Conservation (phyloP, 2,329 filamentous ascomycete species). For the Cadophora sp. region DNA sequence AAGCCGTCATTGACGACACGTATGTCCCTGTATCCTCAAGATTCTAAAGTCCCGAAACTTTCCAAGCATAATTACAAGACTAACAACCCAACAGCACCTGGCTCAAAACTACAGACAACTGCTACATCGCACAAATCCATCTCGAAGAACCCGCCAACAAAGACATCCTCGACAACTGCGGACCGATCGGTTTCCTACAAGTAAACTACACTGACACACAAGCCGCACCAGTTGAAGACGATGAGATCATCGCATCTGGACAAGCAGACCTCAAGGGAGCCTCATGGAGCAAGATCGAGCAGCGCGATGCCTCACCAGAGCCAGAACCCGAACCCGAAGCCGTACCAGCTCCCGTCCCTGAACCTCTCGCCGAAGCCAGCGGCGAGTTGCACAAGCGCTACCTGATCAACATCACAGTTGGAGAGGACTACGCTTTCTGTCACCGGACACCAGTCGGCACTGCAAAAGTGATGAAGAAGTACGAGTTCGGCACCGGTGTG, state of each 20-base stretch:
- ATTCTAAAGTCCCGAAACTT: not conserved
- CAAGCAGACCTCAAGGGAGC: not conserved
- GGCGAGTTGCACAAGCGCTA: slow-evolving; percentile 24
- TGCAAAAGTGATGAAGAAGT: slow-evolving; percentile 19
- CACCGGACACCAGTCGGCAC: slow-evolving; percentile 9
- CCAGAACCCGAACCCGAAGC: slow-evolving; percentile 1
- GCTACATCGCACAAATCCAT: slow-evolving; percentile 33
- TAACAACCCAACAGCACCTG: slow-evolving; percentile 28
- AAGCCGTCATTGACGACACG: slow-evolving; percentile 28
- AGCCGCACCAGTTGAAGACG: not conserved
- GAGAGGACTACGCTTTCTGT: slow-evolving; percentile 34
- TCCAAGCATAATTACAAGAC: not conserved
- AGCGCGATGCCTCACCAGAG: slow-evolving; percentile 7
- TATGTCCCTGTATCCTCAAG: not conserved
- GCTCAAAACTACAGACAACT: slow-evolving; percentile 35
- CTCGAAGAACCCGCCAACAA: slow-evolving; percentile 26
- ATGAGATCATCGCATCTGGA: not conserved
- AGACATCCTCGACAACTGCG: slow-evolving; percentile 35
- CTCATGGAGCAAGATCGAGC: not conserved
- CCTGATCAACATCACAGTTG: slow-evolving; percentile 34
- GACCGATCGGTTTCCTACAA: slow-evolving; percentile 35
- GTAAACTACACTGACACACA: slow-evolving; percentile 26
- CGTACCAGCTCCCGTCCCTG: not conserved
- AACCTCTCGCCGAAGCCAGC: slow-evolving; percentile 3
- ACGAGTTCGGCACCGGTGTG: slow-evolving; percentile 23